Conservation (phyloP, 2,329 filamentous ascomycete species). For the Botryotinia convoluta region DNA sequence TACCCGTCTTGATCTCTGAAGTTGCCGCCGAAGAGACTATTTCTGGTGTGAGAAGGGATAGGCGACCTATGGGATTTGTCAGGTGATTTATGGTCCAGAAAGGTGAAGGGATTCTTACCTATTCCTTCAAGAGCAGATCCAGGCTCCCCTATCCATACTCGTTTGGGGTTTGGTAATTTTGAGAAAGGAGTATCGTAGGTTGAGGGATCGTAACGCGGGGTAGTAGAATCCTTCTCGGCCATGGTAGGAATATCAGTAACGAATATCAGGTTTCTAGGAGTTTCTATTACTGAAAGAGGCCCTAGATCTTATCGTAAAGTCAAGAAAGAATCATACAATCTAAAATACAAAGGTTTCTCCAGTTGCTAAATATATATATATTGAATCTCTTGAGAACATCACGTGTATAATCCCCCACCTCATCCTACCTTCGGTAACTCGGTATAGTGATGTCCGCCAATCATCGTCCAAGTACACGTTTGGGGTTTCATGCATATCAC, state of each 20-base stretch:
- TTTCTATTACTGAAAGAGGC: too few species aligned
- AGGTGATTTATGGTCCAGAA: neutral
- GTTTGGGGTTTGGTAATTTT: slow-evolving; percentile 27
- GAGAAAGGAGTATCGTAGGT: slow-evolving; percentile 29
- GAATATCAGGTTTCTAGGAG: neutral
- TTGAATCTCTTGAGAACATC: neutral
- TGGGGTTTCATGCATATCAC: neutral
- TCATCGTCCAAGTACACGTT: neutral
- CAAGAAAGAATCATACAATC: neutral
- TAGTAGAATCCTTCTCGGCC: neutral
- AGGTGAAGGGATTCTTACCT: slow-evolving; percentile 16
- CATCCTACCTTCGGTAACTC: neutral
- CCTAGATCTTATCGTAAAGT: neutral
- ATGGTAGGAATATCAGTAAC: neutral
- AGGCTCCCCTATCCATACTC: slow-evolving; percentile 31
- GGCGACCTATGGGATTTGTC: slow-evolving; percentile 34
- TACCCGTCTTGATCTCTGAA: slow-evolving; percentile 51
- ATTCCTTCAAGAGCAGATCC: slow-evolving; percentile 26
- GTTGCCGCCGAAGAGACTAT: slow-evolving; percentile 49
- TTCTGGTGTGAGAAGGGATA: slow-evolving; percentile 51
- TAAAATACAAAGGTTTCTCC: neutral
- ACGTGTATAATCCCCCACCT: neutral
- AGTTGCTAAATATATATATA: neutral
- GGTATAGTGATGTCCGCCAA: neutral
- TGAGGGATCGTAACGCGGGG: slow-evolving; percentile 25